These are phyloP conservation scores for Pythium folliculosum DNA, from an alignment of 352 stramenopile species.

Conservation along the genomic window DNA sequence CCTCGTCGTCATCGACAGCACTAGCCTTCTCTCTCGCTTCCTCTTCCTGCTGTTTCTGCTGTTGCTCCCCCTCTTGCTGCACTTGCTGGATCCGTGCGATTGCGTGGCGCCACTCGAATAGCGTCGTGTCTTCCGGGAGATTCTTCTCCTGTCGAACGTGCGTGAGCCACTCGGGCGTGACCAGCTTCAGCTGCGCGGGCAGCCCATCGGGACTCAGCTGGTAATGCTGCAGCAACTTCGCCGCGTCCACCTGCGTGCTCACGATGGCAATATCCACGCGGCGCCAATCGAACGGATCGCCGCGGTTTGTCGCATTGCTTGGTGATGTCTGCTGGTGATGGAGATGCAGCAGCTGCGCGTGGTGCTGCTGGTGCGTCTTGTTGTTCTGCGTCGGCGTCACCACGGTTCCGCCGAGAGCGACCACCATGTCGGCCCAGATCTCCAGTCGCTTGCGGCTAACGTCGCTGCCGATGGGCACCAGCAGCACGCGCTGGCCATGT, in stretches of 20 bases:
- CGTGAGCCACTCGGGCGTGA: conserved; percentile 70
- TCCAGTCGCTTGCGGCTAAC: conserved; percentile 67
- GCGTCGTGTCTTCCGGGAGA: conserved; percentile 27
- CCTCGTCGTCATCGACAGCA: conserved; percentile 18
- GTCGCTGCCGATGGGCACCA: conserved; percentile 60
- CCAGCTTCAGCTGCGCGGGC: conserved; percentile 41
- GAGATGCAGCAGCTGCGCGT: conserved; percentile 17
- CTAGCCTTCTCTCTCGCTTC: background rate
- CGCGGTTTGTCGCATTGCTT: background rate
- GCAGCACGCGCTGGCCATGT: conserved; percentile 39
- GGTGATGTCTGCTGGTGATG: background rate
- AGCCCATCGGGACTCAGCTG: conserved; percentile 33
- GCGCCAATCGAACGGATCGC: conserved; percentile 40
- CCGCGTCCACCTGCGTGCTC: conserved; percentile 44
- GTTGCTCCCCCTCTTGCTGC: conserved; percentile 20
- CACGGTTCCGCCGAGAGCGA: conserved; percentile 49
- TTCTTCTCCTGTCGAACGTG: conserved; percentile 49
- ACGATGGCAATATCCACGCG: conserved; percentile 48
- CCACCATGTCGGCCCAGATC: conserved; percentile 63
- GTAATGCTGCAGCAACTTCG: conserved; percentile 37
- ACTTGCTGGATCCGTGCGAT: conserved; percentile 15
- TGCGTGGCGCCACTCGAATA: conserved; percentile 45
- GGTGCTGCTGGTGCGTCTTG: conserved; percentile 15
- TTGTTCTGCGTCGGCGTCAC: conserved; percentile 23
- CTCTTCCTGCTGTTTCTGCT: conserved; percentile 1